phyloP scores from a whole-genome alignment of 257 asterid genomes.

The Craterostigma plantagineum region DNA sequence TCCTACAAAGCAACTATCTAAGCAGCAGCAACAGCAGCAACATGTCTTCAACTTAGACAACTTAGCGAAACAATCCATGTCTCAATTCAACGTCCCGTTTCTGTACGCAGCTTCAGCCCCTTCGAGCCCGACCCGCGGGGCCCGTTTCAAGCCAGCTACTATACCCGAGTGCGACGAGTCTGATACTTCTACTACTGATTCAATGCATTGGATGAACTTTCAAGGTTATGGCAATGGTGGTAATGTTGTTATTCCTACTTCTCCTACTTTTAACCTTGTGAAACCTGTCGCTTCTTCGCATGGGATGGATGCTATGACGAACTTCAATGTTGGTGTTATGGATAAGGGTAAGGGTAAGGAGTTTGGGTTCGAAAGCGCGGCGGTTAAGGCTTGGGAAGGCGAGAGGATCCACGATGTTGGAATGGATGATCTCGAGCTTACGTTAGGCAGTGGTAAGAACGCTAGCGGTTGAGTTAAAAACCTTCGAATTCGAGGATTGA shows the following conservation, averaged over 20 bases:
- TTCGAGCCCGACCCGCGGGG: conserved; percentile 69
- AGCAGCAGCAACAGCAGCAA: conserved; percentile 23
- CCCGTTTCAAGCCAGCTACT: conserved; percentile 56
- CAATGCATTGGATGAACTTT: conserved; percentile 90
- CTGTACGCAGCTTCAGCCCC: conserved; percentile 82
- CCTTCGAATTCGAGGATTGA: no score
- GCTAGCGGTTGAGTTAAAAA: conserved; percentile 7
- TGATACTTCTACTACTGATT: conserved; percentile 64
- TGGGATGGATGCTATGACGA: conserved; percentile 16
- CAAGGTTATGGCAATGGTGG: conserved; percentile 27
- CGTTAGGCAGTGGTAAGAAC: conserved; percentile 35
- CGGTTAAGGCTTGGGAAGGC: conserved; percentile 96
- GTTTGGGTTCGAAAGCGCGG: conserved; percentile 44
- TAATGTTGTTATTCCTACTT: conserved; percentile 33
- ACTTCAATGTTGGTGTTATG: neutral
- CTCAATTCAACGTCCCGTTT: conserved; percentile 62
- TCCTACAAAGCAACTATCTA: conserved; percentile 53
- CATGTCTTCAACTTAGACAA: conserved; percentile 48
- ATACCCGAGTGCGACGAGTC: conserved; percentile 94
- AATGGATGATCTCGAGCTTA: conserved; percentile 82
- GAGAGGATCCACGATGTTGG: conserved; percentile 91
- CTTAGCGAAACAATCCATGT: conserved; percentile 70
- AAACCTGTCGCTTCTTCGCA: conserved; percentile 35
- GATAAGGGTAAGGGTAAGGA: conserved; percentile 67
- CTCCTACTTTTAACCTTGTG: conserved; percentile 80